A percentile compares a stretch with the other conserved stretches of the same genome.
Evolutionary conservation across 2,329 filamentous ascomycete genomes (phyloP).

Genomic region (Diaporthe citrichinensis): DNA sequence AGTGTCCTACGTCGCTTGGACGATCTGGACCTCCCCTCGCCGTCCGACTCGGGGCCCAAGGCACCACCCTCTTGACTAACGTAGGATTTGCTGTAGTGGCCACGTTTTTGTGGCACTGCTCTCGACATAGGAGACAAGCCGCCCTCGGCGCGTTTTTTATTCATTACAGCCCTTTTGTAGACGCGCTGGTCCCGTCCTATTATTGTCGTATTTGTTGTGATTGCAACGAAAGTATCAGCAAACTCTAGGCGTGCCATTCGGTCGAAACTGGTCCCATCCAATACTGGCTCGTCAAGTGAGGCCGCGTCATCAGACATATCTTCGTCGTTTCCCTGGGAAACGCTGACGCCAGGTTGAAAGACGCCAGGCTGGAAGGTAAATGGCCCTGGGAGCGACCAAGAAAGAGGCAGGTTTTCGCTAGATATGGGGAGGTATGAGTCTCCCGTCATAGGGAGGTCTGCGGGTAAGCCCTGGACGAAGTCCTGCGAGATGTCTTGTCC

Average conservation of each 20-base stretch:
- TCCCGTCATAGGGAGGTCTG: background rate
- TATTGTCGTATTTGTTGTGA: slow-evolving; percentile 39
- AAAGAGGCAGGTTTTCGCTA: background rate
- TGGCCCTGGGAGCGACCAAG: background rate
- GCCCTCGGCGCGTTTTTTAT: slow-evolving; percentile 64
- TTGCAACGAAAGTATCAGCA: slow-evolving; percentile 36
- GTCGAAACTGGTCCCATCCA: slow-evolving; percentile 21
- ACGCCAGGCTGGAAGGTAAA: background rate
- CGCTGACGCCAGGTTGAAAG: background rate
- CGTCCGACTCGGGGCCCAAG: slow-evolving; percentile 73
- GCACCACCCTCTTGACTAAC: slow-evolving; percentile 80
- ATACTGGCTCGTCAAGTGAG: slow-evolving; percentile 16
- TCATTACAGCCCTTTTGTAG: slow-evolving; percentile 63
- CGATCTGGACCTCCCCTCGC: slow-evolving; percentile 63
- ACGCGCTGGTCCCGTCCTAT: slow-evolving; percentile 40
- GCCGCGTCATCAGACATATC: slow-evolving; percentile 16
- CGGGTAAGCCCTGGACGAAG: background rate
- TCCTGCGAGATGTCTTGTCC: background rate
- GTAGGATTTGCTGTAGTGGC: slow-evolving; percentile 74
- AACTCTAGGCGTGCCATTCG: slow-evolving; percentile 33
- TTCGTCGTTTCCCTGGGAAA: background rate
- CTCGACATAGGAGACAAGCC: slow-evolving; percentile 65
- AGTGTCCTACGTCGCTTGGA: slow-evolving; percentile 63
- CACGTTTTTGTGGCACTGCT: slow-evolving; percentile 59
- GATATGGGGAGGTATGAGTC: background rate